These are phyloP conservation scores for Bruguiera sexangula DNA, from an alignment of 345 rosid species.

Conservation along the genomic window DNA sequence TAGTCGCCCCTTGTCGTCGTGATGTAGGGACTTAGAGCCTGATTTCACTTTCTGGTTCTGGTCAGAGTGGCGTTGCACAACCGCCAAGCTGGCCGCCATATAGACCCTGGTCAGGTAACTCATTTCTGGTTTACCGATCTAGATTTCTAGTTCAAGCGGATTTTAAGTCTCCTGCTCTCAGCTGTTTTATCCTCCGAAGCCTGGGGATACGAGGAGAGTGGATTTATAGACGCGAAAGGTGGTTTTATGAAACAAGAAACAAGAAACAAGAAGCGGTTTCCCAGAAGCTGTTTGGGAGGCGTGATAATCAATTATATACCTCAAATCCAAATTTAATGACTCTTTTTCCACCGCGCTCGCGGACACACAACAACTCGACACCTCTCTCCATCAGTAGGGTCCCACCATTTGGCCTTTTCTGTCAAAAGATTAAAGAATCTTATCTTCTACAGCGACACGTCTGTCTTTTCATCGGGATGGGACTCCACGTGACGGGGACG, in stretches of 20 bases:
- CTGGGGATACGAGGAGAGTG: too few species aligned
- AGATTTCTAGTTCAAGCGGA: not conserved
- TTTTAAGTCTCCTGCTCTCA: too few species aligned
- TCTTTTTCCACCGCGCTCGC: not conserved
- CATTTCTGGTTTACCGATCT: conserved; percentile 24
- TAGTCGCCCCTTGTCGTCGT: conserved; percentile 36
- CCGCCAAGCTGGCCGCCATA: conserved; percentile 73
- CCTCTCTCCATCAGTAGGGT: not conserved
- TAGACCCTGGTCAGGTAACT: conserved; percentile 58
- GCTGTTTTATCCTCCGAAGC: too few species aligned
- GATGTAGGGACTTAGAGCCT: conserved; percentile 42
- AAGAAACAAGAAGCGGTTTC: too few species aligned
- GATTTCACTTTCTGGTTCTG: conserved; percentile 50
- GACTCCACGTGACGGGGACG: not conserved
- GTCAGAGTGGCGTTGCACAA: conserved; percentile 62
- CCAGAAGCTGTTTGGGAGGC: too few species aligned
- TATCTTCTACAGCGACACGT: not conserved
- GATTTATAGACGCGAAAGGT: too few species aligned
- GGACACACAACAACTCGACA: not conserved
- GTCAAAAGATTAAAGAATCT: too few species aligned
- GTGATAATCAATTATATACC: not conserved
- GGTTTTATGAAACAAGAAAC: too few species aligned
- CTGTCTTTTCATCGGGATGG: not conserved
- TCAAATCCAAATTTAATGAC: not conserved
- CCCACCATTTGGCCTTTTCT: not conserved